A percentile compares a stretch with the other conserved stretches of the same genome.
These are phyloP conservation scores for Fusarium ramigenum DNA, from an alignment of 2,329 filamentous ascomycete species.

Conservation along the genomic window DNA sequence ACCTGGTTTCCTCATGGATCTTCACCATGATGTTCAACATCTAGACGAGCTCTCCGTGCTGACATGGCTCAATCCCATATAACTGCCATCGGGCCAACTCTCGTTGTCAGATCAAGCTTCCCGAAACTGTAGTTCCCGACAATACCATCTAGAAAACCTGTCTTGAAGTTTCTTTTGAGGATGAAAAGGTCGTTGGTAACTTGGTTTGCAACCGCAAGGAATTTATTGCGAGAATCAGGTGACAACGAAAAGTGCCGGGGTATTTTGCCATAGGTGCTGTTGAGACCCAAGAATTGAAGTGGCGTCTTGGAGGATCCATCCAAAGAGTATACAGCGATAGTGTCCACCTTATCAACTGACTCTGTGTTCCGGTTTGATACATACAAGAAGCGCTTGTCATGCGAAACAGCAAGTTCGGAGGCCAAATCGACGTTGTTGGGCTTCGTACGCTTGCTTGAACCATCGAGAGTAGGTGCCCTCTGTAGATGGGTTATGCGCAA, in stretches of 20 bases:
- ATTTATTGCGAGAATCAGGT: neutral
- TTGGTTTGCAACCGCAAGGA: neutral
- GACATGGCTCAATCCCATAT: neutral
- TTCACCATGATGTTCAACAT: neutral
- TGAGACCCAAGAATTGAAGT: neutral
- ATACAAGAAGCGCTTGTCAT: neutral
- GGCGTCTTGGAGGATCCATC: fast-evolving
- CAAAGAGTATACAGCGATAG: neutral
- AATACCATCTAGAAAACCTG: neutral
- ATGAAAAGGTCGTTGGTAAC: neutral
- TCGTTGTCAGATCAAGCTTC: neutral
- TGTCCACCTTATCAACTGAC: neutral
- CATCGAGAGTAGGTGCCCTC: neutral
- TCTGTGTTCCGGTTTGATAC: neutral
- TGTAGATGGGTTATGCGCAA: neutral
- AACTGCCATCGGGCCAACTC: neutral
- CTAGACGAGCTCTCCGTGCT: fast-evolving
- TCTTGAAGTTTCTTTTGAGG: neutral
- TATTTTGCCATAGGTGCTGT: neutral
- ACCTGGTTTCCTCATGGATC: neutral
- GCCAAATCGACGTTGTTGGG: neutral
- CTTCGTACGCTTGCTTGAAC: neutral
- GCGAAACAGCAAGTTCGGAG: neutral
- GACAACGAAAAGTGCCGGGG: neutral
- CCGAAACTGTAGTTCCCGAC: neutral